Base-by-base conservation (phyloP, 2,329 filamentous ascomycete species). In the Colletotrichum somersetense region DNA sequence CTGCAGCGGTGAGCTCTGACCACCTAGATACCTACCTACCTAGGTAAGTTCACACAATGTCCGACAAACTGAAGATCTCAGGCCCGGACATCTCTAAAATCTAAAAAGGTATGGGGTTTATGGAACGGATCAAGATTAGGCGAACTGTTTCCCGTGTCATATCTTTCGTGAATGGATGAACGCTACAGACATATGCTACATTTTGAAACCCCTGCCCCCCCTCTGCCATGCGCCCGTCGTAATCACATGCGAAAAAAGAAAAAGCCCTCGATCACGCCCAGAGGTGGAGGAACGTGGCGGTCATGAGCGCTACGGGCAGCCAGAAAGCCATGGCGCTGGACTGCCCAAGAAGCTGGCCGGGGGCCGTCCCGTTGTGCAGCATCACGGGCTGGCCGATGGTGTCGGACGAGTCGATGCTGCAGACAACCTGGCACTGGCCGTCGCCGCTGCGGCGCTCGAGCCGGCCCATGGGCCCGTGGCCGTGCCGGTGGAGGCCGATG, bases 381-480 rank as follows among this genome's bases (percentile, higher is more conserved):
- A 83, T 75, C 2, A 85, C 83, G 8, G 82, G 78, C 69, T 79
- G 80, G n/a, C 84, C 84, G 33, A 78, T 72, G 57, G 78, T 77
- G 20, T 76, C 66, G 14, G 80, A 80, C 42, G 81, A 77, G 74
- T 82, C 81, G 71, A 81, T 79, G 58, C 78, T 85, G 72, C 78
- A 81, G 33, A 79, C 78, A 53, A 74, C 75, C 26, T 70, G 69
- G 74, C 77, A 81, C 56, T 58, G 58, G 26, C 33, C 74, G 35
- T 42, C 62, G 4, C 59, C 74, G 11, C 66, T 58, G 11, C 66
- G 71, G 50, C 74, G 69, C 44, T 55, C 44, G 11, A 73, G 48
- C 48, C 70, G 5, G 26, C 57, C 57, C 26, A 56, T 38, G 12
- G 67, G 73, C 7, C 73, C 72, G 20, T 55, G 57, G 5, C 30